Conservation (phyloP, 1,284 basidiomycete genomes). For the Ganoderma lucidum region DNA sequence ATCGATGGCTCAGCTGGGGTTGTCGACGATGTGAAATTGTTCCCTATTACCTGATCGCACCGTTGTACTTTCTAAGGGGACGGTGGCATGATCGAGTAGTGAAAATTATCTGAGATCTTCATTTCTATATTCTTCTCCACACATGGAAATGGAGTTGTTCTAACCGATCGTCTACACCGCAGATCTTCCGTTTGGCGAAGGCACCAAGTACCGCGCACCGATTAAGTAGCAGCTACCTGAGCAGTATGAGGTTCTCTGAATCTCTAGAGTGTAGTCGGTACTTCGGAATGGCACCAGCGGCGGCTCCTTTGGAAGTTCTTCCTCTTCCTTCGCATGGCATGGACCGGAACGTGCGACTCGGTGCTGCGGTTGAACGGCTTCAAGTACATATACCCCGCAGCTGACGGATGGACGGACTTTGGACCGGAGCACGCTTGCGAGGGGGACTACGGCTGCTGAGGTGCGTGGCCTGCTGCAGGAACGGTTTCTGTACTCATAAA, state of each 20-base stretch:
- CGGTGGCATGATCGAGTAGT: neutral
- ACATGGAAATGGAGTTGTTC: neutral
- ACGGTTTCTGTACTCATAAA: neutral
- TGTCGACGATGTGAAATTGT: too few species aligned
- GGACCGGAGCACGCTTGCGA: neutral
- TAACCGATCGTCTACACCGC: neutral
- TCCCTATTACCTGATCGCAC: neutral
- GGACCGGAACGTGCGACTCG: neutral
- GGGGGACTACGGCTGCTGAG: neutral
- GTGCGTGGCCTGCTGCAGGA: conserved; percentile 1
- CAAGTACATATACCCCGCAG: neutral
- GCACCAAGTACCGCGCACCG: neutral
- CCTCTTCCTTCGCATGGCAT: neutral
- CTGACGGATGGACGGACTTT: neutral
- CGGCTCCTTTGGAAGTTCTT: neutral
- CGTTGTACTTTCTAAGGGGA: neutral
- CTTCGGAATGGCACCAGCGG: neutral
- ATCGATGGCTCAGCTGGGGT: too few species aligned
- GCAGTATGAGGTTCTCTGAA: neutral
- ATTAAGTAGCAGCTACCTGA: too few species aligned
- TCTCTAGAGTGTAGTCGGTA: too few species aligned
- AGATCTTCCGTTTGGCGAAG: neutral
- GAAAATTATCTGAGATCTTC: neutral
- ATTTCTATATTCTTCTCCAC: neutral
- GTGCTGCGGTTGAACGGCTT: neutral